Evolutionary conservation across 2,329 filamentous ascomycete genomes (phyloP), one percentile per base, ranked within the genome.

Genomic region (Fusarium sp.): DNA sequence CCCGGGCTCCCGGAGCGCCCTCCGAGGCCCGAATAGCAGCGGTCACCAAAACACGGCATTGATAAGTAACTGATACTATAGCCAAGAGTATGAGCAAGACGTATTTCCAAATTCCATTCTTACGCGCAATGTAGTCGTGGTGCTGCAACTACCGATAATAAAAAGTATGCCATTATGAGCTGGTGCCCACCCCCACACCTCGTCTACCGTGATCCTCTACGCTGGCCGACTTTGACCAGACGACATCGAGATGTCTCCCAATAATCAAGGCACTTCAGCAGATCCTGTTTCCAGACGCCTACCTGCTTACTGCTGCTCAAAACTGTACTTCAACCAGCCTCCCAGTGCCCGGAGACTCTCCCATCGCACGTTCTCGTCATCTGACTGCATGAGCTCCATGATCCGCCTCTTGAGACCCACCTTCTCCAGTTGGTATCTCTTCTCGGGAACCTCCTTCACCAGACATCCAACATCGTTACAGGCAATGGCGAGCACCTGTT

Each of bases 381-480:
- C 83, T 72, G 96, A 92, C 70, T 87, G 88, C 93, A 97, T 97
- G 71, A 97, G 81, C 78, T 93, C 91, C 93, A 97, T 96, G 58
- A 97, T 89, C 66, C 92, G 84, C 15, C 85, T 86, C 84, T 97
- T 97, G 62, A 97, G 77, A 0, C 92, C 92, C 38, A 93, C 76
- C 78, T 88, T 93, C 79, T 97, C 93, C 68, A 97, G 82, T 73
- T 90, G 85, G 55, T 83, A 80, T 71, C 93, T 82, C 79, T 89
- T 91, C 79, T 96, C 93, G 0, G 93, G 93, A 50, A 94, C 90
- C 76, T 96, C 91, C 76, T 91, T 93, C 44, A 97, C 93, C 58
- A 97, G 78, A 61, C 83, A 88, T n/a, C 92, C 93, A 17, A 97
- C 86, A 72, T 97, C 93, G 73, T 96, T 97, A 78, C 93, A 96